phyloP scores from a whole-genome alignment of 495 filamentous ascomycete species.

The Hyaloscypha bicolor region DNA sequence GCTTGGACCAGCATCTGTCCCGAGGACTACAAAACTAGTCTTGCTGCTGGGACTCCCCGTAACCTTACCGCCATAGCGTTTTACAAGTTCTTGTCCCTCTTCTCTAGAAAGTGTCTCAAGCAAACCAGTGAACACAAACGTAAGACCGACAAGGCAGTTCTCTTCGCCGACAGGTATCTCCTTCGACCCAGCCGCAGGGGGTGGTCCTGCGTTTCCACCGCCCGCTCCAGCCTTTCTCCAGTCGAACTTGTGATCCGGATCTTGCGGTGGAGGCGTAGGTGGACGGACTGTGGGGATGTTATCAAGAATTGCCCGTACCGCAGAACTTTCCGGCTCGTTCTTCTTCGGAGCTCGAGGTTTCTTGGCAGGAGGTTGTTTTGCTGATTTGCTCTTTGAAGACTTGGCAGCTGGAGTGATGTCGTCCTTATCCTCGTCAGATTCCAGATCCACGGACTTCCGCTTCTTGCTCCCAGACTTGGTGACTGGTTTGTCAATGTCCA shows the following conservation, averaged over 20 bases:
- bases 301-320: slow-evolving; percentile 82
- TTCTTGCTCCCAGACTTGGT: slow-evolving; percentile 31
- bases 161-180: slow-evolving; percentile 84
- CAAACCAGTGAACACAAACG: slow-evolving; percentile 96
- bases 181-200: slow-evolving; percentile 61
- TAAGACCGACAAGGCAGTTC: slow-evolving; percentile 89
- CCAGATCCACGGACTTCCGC: slow-evolving; percentile 42
- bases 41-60: slow-evolving; percentile 84
- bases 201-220: slow-evolving; percentile 57
- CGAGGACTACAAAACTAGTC: slow-evolving; percentile 91
- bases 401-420: slow-evolving; percentile 34
- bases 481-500: slow-evolving; percentile 32
- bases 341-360: slow-evolving; percentile 61
- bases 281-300: slow-evolving; percentile 79
- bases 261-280: slow-evolving; percentile 75
- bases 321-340: slow-evolving; percentile 65
- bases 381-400: slow-evolving; percentile 48
- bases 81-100: slow-evolving; percentile 86
- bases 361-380: slow-evolving; percentile 63
- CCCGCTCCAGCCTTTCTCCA: slow-evolving; percentile 55
- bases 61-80: slow-evolving; percentile 90
- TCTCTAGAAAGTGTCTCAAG: slow-evolving; percentile 77
- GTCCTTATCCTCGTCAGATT: slow-evolving; percentile 49
- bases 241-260: slow-evolving; percentile 72
- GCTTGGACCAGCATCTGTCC: slow-evolving; percentile 86